Conservation (phyloP, 148 eudicot genomes). For the Fallopia convolvulus region DNA sequence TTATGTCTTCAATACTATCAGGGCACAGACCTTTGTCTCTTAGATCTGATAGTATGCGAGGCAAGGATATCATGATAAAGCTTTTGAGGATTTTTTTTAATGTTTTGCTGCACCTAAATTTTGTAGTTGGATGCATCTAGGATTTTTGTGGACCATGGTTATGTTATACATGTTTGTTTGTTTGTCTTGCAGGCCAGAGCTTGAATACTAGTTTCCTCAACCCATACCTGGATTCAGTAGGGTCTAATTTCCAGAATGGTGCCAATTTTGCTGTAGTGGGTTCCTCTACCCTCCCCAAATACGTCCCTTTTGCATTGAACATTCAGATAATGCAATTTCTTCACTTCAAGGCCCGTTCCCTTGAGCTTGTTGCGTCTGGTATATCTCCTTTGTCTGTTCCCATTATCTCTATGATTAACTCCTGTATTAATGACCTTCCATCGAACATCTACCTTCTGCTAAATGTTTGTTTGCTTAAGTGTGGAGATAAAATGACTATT, state of each 20-base stretch:
- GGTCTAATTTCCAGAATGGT: slow-evolving; percentile 58
- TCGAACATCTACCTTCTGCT: not conserved
- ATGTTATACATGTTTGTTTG: not conserved
- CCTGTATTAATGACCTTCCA: not conserved
- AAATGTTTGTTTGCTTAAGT: not conserved
- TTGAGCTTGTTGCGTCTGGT: slow-evolving; percentile 66
- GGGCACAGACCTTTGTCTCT: not conserved
- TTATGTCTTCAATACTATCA: not conserved
- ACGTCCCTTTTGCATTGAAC: slow-evolving; percentile 54
- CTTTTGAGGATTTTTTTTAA: not conserved
- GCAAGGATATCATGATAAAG: not conserved
- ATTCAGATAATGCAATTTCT: slow-evolving; percentile 77
- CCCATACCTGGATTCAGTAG: slow-evolving; percentile 80
- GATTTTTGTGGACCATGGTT: not conserved
- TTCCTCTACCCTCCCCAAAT: slow-evolving; percentile 66
- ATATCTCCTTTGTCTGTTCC: not conserved
- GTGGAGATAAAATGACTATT: not conserved
- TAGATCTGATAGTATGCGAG: not conserved
- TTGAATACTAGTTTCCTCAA: slow-evolving; percentile 47
- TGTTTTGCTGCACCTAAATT: not conserved
- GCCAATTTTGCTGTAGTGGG: slow-evolving; percentile 85
- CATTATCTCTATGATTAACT: not conserved
- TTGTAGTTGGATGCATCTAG: not conserved
- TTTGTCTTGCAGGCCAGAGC: slow-evolving; percentile 56
- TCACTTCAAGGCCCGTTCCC: slow-evolving; percentile 61